Evolutionary conservation across 768 basidiomycete genomes (phyloP), one percentile per base, ranked within the genome.

Genomic region (Macrolepiota albuminosa): DNA sequence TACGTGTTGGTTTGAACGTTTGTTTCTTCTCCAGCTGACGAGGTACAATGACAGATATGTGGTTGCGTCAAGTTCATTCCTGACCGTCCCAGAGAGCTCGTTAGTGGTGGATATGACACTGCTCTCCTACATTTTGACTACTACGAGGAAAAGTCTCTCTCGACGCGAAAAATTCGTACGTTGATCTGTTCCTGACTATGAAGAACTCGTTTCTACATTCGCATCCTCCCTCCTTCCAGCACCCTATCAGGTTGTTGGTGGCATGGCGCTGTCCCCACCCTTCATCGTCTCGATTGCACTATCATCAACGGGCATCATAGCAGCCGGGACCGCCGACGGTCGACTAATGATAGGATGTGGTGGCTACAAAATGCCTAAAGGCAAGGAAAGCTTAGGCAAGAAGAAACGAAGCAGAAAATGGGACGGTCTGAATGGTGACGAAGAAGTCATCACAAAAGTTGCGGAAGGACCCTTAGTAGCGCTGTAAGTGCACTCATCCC

Each of bases 21-120:
- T 33, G 47, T 56, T 9, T 24, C n/a, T 40, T 24, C 4, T 40
- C 56, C 51, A 59, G 54, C 57, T 16, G 54, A 45, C 50, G 43
- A 33, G 24, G 24, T 57, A 33, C 54, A 47, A n/a, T 61, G 26
- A 39, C 66, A 93, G 91, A 82, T 93, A 13, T 90, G 88, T 50
- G 85, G 83, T 11, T 79, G 81, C 18, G 84, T 88, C 42, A 82
- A 76, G 60, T 93, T 91, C 68, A 83, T 93, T 60, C 86, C 89
- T 7, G 81, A 81, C 67, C 78, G 89, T 26, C 84, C 88, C 4
- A 78, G 76, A 46, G 92, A 93, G 69, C 67, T 91, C 13, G 78
- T 94, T 26, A 91, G 87, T 61, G 90, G 84, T 6, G 91, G 91
- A 2, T 93, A 88, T 66, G 92, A 94, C 64, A 81, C 78, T 43